Evolutionary conservation across 2,329 filamentous ascomycete species (phyloP).

Genomic region (Juglanconis oblonga): DNA sequence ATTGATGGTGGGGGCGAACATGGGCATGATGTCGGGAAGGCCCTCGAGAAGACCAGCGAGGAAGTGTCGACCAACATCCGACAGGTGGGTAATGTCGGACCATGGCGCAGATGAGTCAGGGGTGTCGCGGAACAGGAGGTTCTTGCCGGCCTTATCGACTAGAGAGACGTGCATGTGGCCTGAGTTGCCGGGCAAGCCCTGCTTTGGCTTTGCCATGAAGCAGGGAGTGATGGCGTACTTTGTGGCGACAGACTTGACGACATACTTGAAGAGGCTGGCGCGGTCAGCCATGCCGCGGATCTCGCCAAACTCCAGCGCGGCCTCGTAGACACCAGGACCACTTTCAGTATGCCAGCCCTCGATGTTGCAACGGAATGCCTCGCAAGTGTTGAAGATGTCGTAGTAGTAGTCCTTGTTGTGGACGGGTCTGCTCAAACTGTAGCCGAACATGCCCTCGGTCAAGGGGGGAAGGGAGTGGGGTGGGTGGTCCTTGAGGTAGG

Average conservation of each 20-base stretch:
- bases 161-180: slow-evolving; percentile 95
- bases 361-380: slow-evolving; percentile 73
- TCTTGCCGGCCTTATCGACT: slow-evolving; percentile 74
- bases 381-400: slow-evolving; percentile 77
- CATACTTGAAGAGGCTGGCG: slow-evolving; percentile 89
- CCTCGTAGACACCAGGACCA: slow-evolving; percentile 92
- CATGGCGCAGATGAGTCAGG: slow-evolving; percentile 70
- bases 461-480: slow-evolving; percentile 71
- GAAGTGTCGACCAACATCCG: slow-evolving; percentile 88
- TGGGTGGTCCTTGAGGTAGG: slow-evolving; percentile 71
- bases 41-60: slow-evolving; percentile 86
- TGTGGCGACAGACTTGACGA: slow-evolving; percentile 83
- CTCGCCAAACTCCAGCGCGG: slow-evolving; percentile 87
- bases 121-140: slow-evolving; percentile 73
- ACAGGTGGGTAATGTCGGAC: slow-evolving; percentile 74
- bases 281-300: slow-evolving; percentile 88
- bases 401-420: slow-evolving; percentile 95
- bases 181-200: slow-evolving; percentile 89
- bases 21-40: slow-evolving; percentile 91
- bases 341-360: slow-evolving; percentile 97
- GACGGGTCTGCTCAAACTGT: slow-evolving; percentile 80
- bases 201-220: slow-evolving; percentile 97
- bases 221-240: slow-evolving; percentile 91
- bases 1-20: slow-evolving; percentile 92
- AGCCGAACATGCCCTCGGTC: slow-evolving; percentile 95